Percentiles rank a stretch among this genome's conserved stretches.
These are phyloP conservation scores for Flaveria floridana DNA, from an alignment of 140 eudicot genomes.

Conservation along the genomic window DNA sequence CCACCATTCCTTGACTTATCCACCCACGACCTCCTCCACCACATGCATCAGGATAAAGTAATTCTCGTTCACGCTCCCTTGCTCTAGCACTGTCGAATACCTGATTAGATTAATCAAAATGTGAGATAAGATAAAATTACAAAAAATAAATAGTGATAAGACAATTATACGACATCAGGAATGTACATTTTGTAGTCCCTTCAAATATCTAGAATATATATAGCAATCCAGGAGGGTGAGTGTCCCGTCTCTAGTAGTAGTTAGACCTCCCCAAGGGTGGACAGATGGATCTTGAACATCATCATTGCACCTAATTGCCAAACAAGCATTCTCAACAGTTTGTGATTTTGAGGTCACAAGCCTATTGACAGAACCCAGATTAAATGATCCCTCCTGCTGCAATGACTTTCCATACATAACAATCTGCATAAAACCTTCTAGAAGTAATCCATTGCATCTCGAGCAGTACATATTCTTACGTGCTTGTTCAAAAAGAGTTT, in stretches of 20 bases:
- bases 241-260: slow-evolving; percentile 76
- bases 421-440: slow-evolving; percentile 94
- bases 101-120: slow-evolving; percentile 40
- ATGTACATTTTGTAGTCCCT: slow-evolving; percentile 86
- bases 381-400: slow-evolving; percentile 66
- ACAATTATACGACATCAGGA: slow-evolving; percentile 12
- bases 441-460: slow-evolving; percentile 92
- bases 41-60: slow-evolving; percentile 98
- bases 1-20: slow-evolving; percentile 91
- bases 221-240: slow-evolving; percentile 92
- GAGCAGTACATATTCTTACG: slow-evolving; percentile 99
- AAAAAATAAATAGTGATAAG: background rate
- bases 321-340: slow-evolving; percentile 41
- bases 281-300: slow-evolving; percentile 94
- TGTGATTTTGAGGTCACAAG: slow-evolving; percentile 45
- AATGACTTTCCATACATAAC: slow-evolving; percentile 92
- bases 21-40: slow-evolving; percentile 98
- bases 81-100: slow-evolving; percentile 93
- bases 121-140: slow-evolving; percentile 20
- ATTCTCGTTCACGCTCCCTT: slow-evolving; percentile 89
- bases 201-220: slow-evolving; percentile 69
- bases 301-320: slow-evolving; percentile 47
- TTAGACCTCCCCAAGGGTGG: slow-evolving; percentile 98
- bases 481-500: slow-evolving; percentile 88
- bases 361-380: slow-evolving; percentile 43